Evolutionary conservation across 1,284 basidiomycete genomes (phyloP), one percentile per base, ranked within the genome.

Genomic region (Inonotus hispidus): DNA sequence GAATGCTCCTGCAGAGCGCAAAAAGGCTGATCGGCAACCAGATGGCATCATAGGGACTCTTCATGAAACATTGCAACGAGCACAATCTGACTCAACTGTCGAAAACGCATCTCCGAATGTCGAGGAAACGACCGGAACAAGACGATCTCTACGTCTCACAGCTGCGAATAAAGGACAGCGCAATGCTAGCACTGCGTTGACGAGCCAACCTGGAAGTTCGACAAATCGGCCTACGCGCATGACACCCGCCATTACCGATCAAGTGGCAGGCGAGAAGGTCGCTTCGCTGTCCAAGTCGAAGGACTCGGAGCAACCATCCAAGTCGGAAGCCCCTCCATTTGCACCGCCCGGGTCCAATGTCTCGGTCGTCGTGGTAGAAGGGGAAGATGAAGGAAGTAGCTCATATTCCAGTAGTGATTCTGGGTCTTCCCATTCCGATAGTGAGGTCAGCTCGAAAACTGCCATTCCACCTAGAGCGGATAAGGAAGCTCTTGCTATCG

Each of bases 301-400:
- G 29, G 27, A 35, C n/a, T 25, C 41, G 19, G 6, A 37, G n/a
- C 41, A 21, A 43, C 3, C 32, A 3, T 32, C 32, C 8, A 8
- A 3, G 3, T 4, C 32, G 8, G 32, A 8, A 25, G 23, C 10
- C 29, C n/a, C 23, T 27, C 27, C 41, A 11, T 32, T 47, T 47
- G 41, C 25, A 32, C 70, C 72, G 8, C 50, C 53, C 39, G 67
- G 68, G 23, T 68, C 68, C 1, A 58, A 57, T 16, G 56, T 72
- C 21, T 69, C 70, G 27, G 72, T 75, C 46, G 71, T 74, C 10
- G 67, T 66, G 3, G 65, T 73, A 35, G 70, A 73, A 63, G 66
- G 62, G 35, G 67, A 63, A 49, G 68, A 70, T 16, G 75, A 77
- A 64, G 72, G 70, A 37, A 73, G 71, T 35, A 72, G 73, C 60